Evolutionary conservation across 345 rosid species (phyloP), one percentile per base, ranked within the genome.

Genomic region (Chamaenerion angustifolium): DNA sequence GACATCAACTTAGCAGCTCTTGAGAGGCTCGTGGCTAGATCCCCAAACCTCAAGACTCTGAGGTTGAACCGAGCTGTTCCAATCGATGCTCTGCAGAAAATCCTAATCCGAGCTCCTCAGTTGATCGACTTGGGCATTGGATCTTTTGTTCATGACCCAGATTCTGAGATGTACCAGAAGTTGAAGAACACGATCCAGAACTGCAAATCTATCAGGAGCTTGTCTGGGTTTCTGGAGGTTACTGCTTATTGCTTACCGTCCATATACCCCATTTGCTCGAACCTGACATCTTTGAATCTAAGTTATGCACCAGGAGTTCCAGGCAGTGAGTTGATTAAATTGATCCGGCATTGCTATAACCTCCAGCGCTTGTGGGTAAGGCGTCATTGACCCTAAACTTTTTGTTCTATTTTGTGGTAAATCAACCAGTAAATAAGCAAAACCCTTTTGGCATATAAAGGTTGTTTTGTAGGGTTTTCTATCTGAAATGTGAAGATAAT

Each of bases 161-260:
- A 82, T 54, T 73, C 85, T 6, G 95, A 75, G 23, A 66, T 72
- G 49, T 78, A 63, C 62, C 25, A 8, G 46, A 78, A 74, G 40
- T 68, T 92, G 46, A 62, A 54, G 64, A 57, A 55, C 48, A 67
- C 85, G 19, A 55, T 92, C 17, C 51, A 44, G 19, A 76, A 70
- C 43, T 83, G 89, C 51, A 69, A 61, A 35, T 76, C 79, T 37
- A 58, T 92, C 18, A 71, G 73, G 72, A 76, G 85, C 57, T 80
- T 92, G 77, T 92, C 96, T 0, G 98, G 96, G 45, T 92, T 92
- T 65, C 60, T 83, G 49, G 98, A 92, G 59, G 82, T 75, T 49
- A 74, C 82, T 59, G 76, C 83, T 5, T 53, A 35, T 13, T 82
- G 89, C 57, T 78, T 83, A 52, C 45, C 78, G 0, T 83, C 89